Percentiles rank a stretch among this genome's conserved stretches.
These are phyloP conservation scores for Prunus fruticosa DNA, from an alignment of 306 rosid species.

Conservation along the genomic window DNA sequence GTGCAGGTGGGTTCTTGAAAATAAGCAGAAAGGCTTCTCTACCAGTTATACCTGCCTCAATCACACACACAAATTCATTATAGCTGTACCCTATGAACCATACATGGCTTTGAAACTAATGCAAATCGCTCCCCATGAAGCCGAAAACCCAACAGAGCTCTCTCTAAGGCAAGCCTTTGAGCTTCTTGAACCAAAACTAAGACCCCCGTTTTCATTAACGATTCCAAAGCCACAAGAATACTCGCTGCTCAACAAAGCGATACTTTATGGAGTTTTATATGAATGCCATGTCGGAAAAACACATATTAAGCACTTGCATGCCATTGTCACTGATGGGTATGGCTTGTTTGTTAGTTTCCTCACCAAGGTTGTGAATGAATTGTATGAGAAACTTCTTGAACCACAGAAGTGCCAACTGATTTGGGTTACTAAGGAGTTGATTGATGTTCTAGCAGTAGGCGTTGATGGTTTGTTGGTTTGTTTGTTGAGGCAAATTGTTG, in stretches of 20 bases:
- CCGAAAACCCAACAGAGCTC: conserved; percentile 44
- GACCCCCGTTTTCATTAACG: conserved; percentile 60
- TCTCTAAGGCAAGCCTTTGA: conserved; percentile 54
- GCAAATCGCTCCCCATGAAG: conserved; percentile 35
- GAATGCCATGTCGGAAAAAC: conserved; percentile 55
- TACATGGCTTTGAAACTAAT: conserved; percentile 40
- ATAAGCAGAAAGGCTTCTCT: neutral
- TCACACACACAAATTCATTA: neutral
- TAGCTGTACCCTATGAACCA: neutral
- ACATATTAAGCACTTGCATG: conserved; percentile 81
- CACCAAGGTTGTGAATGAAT: conserved; percentile 33
- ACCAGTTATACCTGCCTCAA: neutral
- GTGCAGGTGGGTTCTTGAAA: neutral
- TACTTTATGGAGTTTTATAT: conserved; percentile 53
- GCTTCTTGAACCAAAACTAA: conserved; percentile 46
- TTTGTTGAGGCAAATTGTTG: conserved; percentile 67
- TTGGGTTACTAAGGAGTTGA: conserved; percentile 51
- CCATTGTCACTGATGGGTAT: conserved; percentile 68
- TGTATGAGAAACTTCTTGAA: conserved; percentile 56
- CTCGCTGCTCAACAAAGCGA: conserved; percentile 52
- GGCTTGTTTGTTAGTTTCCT: conserved; percentile 40
- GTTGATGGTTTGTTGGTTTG: conserved; percentile 47
- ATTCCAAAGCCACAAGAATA: conserved; percentile 58
- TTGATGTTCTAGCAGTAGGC: conserved; percentile 51
- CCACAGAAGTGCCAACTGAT: conserved; percentile 48